Evolutionary conservation across 1,284 basidiomycete species (phyloP).

Genomic region (Heliocybe sulcata): DNA sequence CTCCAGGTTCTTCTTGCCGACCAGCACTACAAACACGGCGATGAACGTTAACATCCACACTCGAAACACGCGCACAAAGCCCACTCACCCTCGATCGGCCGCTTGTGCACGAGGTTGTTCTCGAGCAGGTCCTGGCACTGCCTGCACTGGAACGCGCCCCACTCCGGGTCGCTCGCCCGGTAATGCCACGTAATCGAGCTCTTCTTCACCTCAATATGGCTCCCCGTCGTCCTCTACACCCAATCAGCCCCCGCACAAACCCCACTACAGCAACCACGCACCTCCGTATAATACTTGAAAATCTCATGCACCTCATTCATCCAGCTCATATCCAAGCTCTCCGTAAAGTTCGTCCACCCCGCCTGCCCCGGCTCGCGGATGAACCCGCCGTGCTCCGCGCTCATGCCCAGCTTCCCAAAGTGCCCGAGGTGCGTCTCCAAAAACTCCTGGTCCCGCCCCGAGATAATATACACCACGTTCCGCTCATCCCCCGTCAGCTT

Average conservation of each 20-base stretch:
- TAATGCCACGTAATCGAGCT: conserved; percentile 99
- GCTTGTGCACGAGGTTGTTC: conserved; percentile 83
- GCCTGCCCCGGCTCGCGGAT: conserved; percentile 64
- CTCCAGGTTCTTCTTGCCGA: conserved; percentile 98
- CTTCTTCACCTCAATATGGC: conserved; percentile 95
- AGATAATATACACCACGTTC: conserved; percentile 96
- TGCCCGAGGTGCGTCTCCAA: conserved; percentile 89
- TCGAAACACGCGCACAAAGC: conserved; percentile 9
- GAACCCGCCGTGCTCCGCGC: conserved; percentile 95
- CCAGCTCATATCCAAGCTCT: conserved; percentile 95
- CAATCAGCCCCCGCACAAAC: conserved; percentile 2
- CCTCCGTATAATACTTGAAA: conserved; percentile 95
- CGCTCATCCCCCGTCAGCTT: conserved; percentile 71
- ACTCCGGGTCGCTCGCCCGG: conserved; percentile 88
- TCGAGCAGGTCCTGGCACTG: conserved; percentile 96
- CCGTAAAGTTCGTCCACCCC: conserved; percentile 87
- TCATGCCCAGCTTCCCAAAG: conserved; percentile 80
- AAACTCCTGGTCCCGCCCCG: conserved; percentile 92
- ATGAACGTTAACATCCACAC: no score
- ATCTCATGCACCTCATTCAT: conserved; percentile 94
- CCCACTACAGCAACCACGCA: conserved; percentile 20
- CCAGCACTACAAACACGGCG: conserved; percentile 50
- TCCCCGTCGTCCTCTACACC: conserved; percentile 78
- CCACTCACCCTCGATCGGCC: conserved; percentile 75
- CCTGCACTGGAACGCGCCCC: conserved; percentile 93